Base-by-base conservation (phyloP, 768 basidiomycete genomes). In the Trametopsis cervina region DNA sequence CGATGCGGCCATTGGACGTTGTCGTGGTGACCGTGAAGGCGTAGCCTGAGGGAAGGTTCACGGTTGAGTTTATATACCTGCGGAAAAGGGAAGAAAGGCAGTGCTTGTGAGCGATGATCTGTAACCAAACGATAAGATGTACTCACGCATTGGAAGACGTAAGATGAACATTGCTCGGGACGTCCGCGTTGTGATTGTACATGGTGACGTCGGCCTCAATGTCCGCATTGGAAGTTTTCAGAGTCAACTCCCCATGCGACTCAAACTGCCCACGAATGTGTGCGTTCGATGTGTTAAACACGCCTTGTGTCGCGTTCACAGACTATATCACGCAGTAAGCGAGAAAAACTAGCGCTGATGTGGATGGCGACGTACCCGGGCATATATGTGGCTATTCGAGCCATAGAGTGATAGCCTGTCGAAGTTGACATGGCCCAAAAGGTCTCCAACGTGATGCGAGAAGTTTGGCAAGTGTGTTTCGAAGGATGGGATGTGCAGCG, bases 61-160 rank as follows among this genome's bases (percentile, higher is more conserved):
- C 47, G 29, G 40, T 27, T 4, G 58, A 40, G 22, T 53, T 24
- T 42, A 66, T 55, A 3, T 44, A 47, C 2, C 47, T 64, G 35
- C n/a, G 22, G 6, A n/a, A 36, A 23, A 40, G 22, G 10, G 33
- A 9, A 13, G 23, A n/a, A 4, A 22, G 10, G 3, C 26, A 18
- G 11, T 20, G 22, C 9, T 20, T 22, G 17, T 43, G 12, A 26
- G 18, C 7, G 38, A 24, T 13, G 10, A n/a, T n/a, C n/a, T n/a
- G n/a, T n/a, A n/a, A n/a, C n/a, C n/a, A n/a, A n/a, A n/a, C n/a
- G n/a, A n/a, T n/a, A n/a, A n/a, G n/a, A n/a, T n/a, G 9, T 4
- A 57, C 68, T 39, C 59, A 77, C 77, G 66, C 68, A 50, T 80
- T 78, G 21, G 51, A 63, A 1, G 74, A 73, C 15, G 51, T 55